A percentile compares a stretch with the other conserved stretches of the same genome.
These are phyloP conservation scores for Kodamaea suecica DNA, from an alignment of 1,139 yeast genomes.

Conservation along the genomic window DNA sequence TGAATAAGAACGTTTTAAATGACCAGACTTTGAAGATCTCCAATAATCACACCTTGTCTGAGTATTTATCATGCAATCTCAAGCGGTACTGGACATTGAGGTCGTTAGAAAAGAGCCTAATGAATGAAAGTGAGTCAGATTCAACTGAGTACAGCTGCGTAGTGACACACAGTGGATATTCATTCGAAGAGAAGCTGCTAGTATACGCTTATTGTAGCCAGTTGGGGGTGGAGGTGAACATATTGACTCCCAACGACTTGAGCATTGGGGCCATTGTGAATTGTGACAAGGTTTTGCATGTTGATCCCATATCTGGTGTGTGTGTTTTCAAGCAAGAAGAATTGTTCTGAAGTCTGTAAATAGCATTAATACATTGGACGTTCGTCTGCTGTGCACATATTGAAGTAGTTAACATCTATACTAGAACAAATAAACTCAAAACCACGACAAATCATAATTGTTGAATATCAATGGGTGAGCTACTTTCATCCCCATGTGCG, in stretches of 20 bases:
- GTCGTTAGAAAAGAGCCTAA: slow-evolving; percentile 22
- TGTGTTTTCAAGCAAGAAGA: slow-evolving; percentile 26
- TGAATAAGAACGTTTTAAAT: slow-evolving; percentile 16
- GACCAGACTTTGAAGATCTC: slow-evolving; percentile 18
- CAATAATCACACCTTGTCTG: slow-evolving; percentile 15
- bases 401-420: too few relatives aligned
- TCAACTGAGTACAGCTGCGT: slow-evolving; percentile 22
- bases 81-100: slow-evolving; percentile 24
- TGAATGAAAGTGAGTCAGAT: slow-evolving; percentile 2
- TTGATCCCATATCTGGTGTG: slow-evolving; percentile 34
- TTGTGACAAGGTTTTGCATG: slow-evolving; percentile 36
- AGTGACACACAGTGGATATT: slow-evolving; percentile 25
- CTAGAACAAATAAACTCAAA: too few relatives aligned
- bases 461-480: too few relatives aligned
- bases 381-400: too few relatives aligned
- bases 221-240: slow-evolving; percentile 46
- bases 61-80: slow-evolving; percentile 13
- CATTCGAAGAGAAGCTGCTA: slow-evolving; percentile 11
- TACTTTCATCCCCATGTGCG: too few relatives aligned
- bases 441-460: too few relatives aligned
- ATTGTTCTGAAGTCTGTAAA: not conserved
- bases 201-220: slow-evolving; percentile 41
- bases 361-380: too few relatives aligned
- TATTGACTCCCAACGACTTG: slow-evolving; percentile 21
- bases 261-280: slow-evolving; percentile 43